Evolutionary conservation across 1,284 basidiomycete species (phyloP).

Genomic region (Neolentinus lepideus): DNA sequence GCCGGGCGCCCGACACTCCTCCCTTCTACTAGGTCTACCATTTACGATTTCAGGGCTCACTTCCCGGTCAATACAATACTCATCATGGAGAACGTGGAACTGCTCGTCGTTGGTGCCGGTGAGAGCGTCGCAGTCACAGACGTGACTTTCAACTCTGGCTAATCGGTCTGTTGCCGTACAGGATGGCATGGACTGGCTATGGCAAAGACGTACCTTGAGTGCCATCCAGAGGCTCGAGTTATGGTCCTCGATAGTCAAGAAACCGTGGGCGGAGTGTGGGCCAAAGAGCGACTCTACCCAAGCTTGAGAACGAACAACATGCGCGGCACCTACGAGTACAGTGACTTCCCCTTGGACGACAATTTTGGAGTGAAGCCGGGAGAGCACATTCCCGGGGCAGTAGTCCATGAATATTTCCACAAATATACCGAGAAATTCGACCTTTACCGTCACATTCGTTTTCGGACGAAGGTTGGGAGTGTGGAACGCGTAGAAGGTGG

Average conservation of each 20-base stretch:
- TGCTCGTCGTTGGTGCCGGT: background rate
- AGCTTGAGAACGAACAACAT: background rate
- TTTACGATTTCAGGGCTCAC: too few relatives aligned
- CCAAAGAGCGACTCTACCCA: background rate
- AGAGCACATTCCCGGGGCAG: background rate
- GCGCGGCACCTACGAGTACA: background rate
- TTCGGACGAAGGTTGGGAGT: background rate
- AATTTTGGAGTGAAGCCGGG: background rate
- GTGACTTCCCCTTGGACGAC: slow-evolving; percentile 1
- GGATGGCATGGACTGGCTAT: background rate
- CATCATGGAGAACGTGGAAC: background rate
- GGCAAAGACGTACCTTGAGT: background rate
- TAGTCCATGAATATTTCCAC: background rate
- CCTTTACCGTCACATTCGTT: background rate
- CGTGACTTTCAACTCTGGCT: background rate
- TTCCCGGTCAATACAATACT: too few relatives aligned
- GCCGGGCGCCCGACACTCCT: too few relatives aligned
- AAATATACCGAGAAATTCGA: background rate
- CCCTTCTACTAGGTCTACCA: too few relatives aligned
- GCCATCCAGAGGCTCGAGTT: background rate
- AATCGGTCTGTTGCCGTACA: too few relatives aligned
- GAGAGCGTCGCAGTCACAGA: background rate
- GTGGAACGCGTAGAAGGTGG: background rate
- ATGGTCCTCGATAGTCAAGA: background rate
- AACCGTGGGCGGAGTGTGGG: slow-evolving; percentile 2